A percentile compares a stretch with the other conserved stretches of the same genome.
These are phyloP conservation scores for Neurospora sp. DNA, from an alignment of 495 filamentous ascomycete genomes.

Conservation along the genomic window DNA sequence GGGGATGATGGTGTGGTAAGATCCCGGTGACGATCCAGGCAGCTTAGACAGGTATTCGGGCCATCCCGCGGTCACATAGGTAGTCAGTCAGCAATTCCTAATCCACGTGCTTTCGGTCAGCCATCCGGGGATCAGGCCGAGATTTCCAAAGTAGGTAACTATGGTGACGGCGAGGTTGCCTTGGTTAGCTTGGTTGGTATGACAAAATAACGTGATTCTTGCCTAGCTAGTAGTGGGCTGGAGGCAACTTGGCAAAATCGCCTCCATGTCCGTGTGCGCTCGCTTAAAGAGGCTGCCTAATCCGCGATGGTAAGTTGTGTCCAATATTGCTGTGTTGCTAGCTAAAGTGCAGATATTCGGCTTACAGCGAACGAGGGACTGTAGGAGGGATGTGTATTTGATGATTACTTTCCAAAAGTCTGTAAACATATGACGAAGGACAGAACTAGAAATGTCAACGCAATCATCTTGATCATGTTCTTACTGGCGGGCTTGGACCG, in stretches of 20 bases:
- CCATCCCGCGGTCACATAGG: not conserved
- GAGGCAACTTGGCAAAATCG: not conserved
- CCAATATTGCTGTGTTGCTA: not conserved
- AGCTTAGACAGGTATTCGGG: not conserved
- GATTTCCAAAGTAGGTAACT: not conserved
- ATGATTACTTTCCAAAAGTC: not conserved
- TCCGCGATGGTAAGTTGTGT: not conserved
- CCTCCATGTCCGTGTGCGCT: not conserved
- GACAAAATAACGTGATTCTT: not conserved
- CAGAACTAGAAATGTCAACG: not conserved
- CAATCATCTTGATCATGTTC: not conserved
- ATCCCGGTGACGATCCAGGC: not conserved
- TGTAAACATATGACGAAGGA: not conserved
- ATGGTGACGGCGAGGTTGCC: not conserved
- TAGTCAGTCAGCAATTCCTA: not conserved
- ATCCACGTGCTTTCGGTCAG: not conserved
- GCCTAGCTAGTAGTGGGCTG: not conserved
- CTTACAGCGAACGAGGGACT: not conserved
- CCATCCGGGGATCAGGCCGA: not conserved
- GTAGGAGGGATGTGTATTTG: not conserved
- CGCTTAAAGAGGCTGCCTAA: not conserved
- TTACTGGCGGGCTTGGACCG: not conserved
- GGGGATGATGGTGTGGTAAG: not conserved
- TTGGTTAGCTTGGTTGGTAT: not conserved
- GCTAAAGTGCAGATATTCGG: not conserved